Evolutionary conservation across 2,329 filamentous ascomycete species (phyloP).

Genomic region (Phialophora expanda): DNA sequence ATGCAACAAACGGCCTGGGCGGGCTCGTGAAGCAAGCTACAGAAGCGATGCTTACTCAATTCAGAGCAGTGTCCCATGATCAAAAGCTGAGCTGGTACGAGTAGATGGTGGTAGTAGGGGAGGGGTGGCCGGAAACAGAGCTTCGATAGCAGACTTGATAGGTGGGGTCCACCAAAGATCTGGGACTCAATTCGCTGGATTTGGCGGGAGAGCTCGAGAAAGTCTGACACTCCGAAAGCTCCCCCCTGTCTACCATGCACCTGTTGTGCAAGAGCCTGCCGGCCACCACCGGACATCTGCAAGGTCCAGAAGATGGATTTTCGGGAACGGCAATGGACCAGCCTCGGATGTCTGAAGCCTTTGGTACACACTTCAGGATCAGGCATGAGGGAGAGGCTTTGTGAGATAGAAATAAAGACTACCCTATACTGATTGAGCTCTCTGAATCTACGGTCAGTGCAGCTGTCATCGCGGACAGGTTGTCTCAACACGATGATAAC

Average conservation of each 20-base stretch:
- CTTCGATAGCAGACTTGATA: constrained; percentile 22
- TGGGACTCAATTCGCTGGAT: constrained; percentile 21
- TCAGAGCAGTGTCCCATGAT: constrained; percentile 33
- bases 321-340: neutral
- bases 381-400: neutral
- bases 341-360: neutral
- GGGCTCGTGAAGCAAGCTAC: constrained; percentile 17
- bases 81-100: constrained; percentile 17
- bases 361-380: neutral
- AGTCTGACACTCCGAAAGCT: constrained; percentile 8
- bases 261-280: constrained; percentile 7
- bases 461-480: neutral
- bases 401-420: neutral
- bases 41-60: constrained; percentile 31
- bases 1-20: constrained; percentile 25
- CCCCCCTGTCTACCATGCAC: constrained; percentile 8
- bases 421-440: neutral
- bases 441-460: neutral
- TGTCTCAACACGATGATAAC: neutral
- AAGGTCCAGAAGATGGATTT: constrained; percentile 8
- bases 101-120: constrained; percentile 1
- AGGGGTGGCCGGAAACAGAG: constrained; percentile 17
- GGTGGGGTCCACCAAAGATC: constrained; percentile 7
- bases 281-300: constrained; percentile 16
- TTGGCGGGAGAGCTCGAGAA: neutral